Evolutionary conservation across 2,329 filamentous ascomycete genomes (phyloP).

Genomic region (Coniochaeta pulveracea): DNA sequence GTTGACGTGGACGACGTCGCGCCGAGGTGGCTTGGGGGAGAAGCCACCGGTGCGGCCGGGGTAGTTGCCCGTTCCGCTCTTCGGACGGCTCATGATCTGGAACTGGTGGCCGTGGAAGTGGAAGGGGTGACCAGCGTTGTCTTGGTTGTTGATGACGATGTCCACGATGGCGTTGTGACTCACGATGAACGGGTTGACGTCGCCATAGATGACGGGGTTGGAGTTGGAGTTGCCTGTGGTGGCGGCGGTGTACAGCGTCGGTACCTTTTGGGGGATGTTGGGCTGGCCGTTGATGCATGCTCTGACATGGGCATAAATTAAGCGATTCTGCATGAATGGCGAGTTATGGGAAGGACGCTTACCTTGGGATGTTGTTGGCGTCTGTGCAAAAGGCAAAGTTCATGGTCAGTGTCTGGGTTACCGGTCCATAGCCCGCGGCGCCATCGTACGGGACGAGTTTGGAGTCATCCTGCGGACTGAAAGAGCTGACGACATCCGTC

Average conservation of each 20-base stretch:
- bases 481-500: slow-evolving; percentile 20
- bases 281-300: slow-evolving; percentile 53
- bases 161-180: slow-evolving; percentile 27
- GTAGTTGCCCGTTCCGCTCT: slow-evolving; percentile 24
- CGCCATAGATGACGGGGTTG: slow-evolving; percentile 29
- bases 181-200: slow-evolving; percentile 28
- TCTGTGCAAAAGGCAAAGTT: slow-evolving; percentile 48
- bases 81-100: slow-evolving; percentile 33
- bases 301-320: slow-evolving; percentile 10
- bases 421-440: slow-evolving; percentile 33
- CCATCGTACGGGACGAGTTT: slow-evolving; percentile 45
- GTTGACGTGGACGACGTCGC: slow-evolving; percentile 27
- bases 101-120: slow-evolving; percentile 46
- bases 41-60: slow-evolving; percentile 17
- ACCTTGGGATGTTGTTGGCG: slow-evolving; percentile 49
- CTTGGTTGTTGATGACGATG: slow-evolving; percentile 38
- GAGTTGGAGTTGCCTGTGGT: slow-evolving; percentile 36
- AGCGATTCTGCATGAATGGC: too few species aligned
- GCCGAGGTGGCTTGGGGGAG: slow-evolving; percentile 17
- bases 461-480: slow-evolving; percentile 50
- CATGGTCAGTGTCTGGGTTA: slow-evolving; percentile 44
- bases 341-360: slow-evolving; percentile 7
- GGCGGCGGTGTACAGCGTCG: slow-evolving; percentile 60
- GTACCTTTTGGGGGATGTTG: slow-evolving; percentile 58
- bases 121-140: slow-evolving; percentile 36